A percentile compares a stretch with the other conserved stretches of the same genome.
Conservation (phyloP, 2,329 filamentous ascomycete genomes). For the Plectosphaerella cucumerina region DNA sequence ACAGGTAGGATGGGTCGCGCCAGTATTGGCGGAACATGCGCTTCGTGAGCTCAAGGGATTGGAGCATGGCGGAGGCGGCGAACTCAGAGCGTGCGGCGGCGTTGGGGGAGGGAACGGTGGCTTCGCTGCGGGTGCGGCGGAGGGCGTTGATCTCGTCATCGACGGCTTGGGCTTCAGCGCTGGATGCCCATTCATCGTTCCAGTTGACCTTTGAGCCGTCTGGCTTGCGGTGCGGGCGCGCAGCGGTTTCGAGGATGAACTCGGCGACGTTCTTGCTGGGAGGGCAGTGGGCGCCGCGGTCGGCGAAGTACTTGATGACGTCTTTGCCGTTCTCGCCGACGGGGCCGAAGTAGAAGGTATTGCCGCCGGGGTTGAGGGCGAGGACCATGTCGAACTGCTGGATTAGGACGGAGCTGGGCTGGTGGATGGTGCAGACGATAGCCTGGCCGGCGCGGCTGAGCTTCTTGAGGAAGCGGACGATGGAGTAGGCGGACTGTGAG, state of each 20-base stretch:
- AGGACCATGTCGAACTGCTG: slow-evolving; percentile 55
- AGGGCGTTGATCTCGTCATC: slow-evolving; percentile 62
- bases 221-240: slow-evolving; percentile 26
- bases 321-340: slow-evolving; percentile 55
- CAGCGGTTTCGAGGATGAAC: slow-evolving; percentile 42
- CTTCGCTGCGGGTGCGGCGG: slow-evolving; percentile 24
- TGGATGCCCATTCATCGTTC: slow-evolving; percentile 71
- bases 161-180: slow-evolving; percentile 54
- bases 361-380: slow-evolving; percentile 60
- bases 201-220: slow-evolving; percentile 53
- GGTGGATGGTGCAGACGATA: slow-evolving; percentile 50
- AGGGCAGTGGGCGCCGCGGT: slow-evolving; percentile 39
- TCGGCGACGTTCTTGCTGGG: slow-evolving; percentile 35
- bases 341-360: slow-evolving; percentile 65
- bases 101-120: neutral
- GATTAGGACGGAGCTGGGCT: slow-evolving; percentile 48
- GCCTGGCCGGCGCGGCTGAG: slow-evolving; percentile 51
- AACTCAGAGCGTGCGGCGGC: slow-evolving; percentile 42
- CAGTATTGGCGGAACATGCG: slow-evolving; percentile 70
- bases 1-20: slow-evolving; percentile 72
- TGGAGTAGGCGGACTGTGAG: slow-evolving; percentile 63
- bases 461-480: slow-evolving; percentile 66
- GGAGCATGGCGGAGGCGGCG: slow-evolving; percentile 58
- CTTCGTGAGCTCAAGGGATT: slow-evolving; percentile 64
- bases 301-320: slow-evolving; percentile 55